Percentiles rank a stretch among this genome's conserved stretches.
phyloP scores from a whole-genome alignment of 2,329 filamentous ascomycete genomes.

The Aureobasidium pullulans region DNA sequence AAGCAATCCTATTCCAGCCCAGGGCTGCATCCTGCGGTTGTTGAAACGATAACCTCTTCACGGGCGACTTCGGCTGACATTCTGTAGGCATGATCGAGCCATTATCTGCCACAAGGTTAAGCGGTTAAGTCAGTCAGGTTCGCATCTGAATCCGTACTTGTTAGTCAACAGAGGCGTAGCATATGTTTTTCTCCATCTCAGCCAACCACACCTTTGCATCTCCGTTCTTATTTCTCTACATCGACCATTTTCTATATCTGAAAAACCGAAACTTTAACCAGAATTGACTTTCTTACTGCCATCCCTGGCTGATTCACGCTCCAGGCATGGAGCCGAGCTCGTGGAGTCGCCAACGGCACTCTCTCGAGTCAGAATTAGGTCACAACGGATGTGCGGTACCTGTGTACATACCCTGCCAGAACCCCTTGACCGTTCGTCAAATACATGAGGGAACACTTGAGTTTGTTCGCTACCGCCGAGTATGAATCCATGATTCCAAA shows the following conservation, averaged over 20 bases:
- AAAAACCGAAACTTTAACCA: not conserved
- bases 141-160: not conserved
- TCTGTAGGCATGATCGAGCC: not conserved
- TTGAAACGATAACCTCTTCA: not conserved
- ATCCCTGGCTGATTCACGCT: not conserved
- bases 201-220: too few species aligned
- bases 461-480: not conserved
- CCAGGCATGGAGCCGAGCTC: not conserved
- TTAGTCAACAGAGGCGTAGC: too few species aligned
- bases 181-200: too few species aligned
- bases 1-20: too few species aligned
- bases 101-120: not conserved
- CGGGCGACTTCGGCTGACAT: not conserved
- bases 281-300: not conserved
- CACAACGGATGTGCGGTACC: not conserved
- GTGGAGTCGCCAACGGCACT: constrained; percentile 2
- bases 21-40: not conserved
- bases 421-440: constrained; percentile 5
- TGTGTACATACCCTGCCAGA: not conserved
- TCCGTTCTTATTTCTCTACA: not conserved
- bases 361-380: not conserved
- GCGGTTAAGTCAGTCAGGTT: not conserved
- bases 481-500: not conserved
- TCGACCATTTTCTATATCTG: not conserved
- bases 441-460: not conserved